A percentile compares a stretch with the other conserved stretches of the same genome.
phyloP scores from a whole-genome alignment of 2,329 filamentous ascomycete genomes.

The Neonectria magnoliae region DNA sequence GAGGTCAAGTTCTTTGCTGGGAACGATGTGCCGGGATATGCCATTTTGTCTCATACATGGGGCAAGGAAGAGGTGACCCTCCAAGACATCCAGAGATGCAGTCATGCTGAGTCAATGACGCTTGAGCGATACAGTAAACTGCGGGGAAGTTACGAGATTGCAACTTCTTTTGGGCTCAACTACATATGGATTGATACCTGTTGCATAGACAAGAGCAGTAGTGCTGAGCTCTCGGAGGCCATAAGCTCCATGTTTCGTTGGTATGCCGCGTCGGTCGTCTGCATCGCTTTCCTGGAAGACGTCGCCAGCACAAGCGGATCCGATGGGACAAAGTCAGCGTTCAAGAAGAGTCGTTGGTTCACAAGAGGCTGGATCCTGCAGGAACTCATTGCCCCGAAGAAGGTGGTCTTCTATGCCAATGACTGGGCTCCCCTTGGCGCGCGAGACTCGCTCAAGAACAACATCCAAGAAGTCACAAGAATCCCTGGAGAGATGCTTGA shows the following conservation, averaged over 20 bases:
- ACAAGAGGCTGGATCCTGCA: slow-evolving; percentile 45
- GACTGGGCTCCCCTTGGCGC: slow-evolving; percentile 35
- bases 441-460: slow-evolving; percentile 30
- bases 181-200: slow-evolving; percentile 48
- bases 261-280: slow-evolving; percentile 42
- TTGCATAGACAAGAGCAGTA: slow-evolving; percentile 47
- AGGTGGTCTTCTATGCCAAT: slow-evolving; percentile 38
- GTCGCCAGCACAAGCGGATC: slow-evolving; percentile 18
- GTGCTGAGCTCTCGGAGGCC: slow-evolving; percentile 45
- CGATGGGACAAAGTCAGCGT: not conserved
- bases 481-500: slow-evolving; percentile 34
- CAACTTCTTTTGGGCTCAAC: slow-evolving; percentile 26
- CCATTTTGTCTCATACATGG: slow-evolving; percentile 45
- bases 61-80: slow-evolving; percentile 37
- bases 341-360: slow-evolving; percentile 39
- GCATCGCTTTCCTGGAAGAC: slow-evolving; percentile 42
- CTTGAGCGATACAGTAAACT: slow-evolving; percentile 33
- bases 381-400: slow-evolving; percentile 43
- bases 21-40: slow-evolving; percentile 33
- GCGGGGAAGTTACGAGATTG: slow-evolving; percentile 32
- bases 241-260: slow-evolving; percentile 49
- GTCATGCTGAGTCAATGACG: not conserved
- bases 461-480: slow-evolving; percentile 32
- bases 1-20: slow-evolving; percentile 34
- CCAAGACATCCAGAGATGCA: slow-evolving; percentile 23